Conservation (phyloP, 441 rosid genomes). For the Aquilaria agallochum region DNA sequence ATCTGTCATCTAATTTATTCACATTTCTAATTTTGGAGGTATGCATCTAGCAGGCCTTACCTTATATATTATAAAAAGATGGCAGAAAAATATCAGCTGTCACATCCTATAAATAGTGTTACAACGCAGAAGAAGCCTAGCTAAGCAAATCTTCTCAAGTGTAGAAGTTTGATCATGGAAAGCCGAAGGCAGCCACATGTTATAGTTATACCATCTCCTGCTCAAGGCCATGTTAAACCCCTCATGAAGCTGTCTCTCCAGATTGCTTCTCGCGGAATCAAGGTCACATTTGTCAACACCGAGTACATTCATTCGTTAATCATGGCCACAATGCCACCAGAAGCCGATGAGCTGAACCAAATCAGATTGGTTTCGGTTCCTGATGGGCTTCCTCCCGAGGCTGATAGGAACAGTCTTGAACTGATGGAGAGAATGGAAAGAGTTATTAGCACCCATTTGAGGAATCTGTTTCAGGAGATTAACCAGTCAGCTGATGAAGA, state of each 20-base stretch:
- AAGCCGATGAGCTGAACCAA: neutral
- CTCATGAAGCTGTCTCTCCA: conserved; percentile 20
- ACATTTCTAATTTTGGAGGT: too few species aligned
- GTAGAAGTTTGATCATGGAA: conserved; percentile 6
- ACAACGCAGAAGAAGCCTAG: too few species aligned
- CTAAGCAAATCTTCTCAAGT: too few species aligned
- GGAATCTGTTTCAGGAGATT: conserved; percentile 13
- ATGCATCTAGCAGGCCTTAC: too few species aligned
- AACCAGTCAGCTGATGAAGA: conserved; percentile 7
- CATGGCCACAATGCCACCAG: neutral
- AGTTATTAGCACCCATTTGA: conserved; percentile 17
- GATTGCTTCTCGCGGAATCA: conserved; percentile 24
- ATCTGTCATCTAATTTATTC: too few species aligned
- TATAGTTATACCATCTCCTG: conserved; percentile 21
- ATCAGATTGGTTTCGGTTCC: conserved; percentile 24
- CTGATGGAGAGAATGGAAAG: conserved; percentile 1
- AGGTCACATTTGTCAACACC: conserved; percentile 20
- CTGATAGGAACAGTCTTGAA: conserved; percentile 6
- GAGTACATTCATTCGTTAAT: neutral
- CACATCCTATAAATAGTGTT: too few species aligned
- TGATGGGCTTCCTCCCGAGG: conserved; percentile 17
- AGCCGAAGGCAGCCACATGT: conserved; percentile 12
- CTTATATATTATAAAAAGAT: too few species aligned
- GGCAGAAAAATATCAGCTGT: too few species aligned
- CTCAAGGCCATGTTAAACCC: conserved; percentile 28